These are phyloP conservation scores for Novymonas esmeraldas DNA, from an alignment of 208 protist species.

Conservation along the genomic window DNA sequence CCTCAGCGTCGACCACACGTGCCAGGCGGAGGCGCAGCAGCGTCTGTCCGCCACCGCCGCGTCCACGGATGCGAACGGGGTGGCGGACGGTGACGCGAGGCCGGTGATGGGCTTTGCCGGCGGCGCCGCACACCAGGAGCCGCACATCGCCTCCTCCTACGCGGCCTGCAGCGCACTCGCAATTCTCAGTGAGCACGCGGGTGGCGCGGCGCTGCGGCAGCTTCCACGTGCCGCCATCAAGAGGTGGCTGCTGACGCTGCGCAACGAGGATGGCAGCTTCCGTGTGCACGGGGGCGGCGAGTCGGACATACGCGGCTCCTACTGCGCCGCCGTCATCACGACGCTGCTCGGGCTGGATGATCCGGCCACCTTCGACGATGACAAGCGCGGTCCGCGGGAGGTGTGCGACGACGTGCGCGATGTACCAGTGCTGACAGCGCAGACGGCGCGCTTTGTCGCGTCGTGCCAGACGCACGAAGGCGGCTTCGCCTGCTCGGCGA, in stretches of 20 bases:
- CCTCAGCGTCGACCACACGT: slow-evolving; percentile 37
- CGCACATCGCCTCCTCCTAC: slow-evolving; percentile 88
- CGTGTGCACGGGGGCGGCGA: slow-evolving; percentile 86
- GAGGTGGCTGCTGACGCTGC: slow-evolving; percentile 84
- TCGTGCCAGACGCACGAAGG: slow-evolving; percentile 93
- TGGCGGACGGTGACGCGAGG: neutral
- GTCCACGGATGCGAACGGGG: neutral
- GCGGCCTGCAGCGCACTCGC: slow-evolving; percentile 77
- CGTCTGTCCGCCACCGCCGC: neutral
- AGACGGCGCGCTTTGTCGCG: slow-evolving; percentile 66
- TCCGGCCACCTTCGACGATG: slow-evolving; percentile 33
- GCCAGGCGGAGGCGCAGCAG: slow-evolving; percentile 15
- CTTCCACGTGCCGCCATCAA: slow-evolving; percentile 83
- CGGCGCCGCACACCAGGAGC: slow-evolving; percentile 63
- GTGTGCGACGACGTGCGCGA: slow-evolving; percentile 33
- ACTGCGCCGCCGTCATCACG: slow-evolving; percentile 83
- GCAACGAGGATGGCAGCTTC: slow-evolving; percentile 79
- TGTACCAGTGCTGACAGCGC: slow-evolving; percentile 43
- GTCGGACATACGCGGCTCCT: slow-evolving; percentile 86
- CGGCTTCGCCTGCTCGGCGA: slow-evolving; percentile 77
- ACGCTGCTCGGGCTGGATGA: slow-evolving; percentile 71
- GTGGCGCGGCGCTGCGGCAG: slow-evolving; percentile 25
- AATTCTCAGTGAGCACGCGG: slow-evolving; percentile 45
- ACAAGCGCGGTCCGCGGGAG: slow-evolving; percentile 6
- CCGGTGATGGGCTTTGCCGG: slow-evolving; percentile 80